These are phyloP conservation scores for Silene noctiflora DNA, from an alignment of 179 eudicot species.

Conservation along the genomic window DNA sequence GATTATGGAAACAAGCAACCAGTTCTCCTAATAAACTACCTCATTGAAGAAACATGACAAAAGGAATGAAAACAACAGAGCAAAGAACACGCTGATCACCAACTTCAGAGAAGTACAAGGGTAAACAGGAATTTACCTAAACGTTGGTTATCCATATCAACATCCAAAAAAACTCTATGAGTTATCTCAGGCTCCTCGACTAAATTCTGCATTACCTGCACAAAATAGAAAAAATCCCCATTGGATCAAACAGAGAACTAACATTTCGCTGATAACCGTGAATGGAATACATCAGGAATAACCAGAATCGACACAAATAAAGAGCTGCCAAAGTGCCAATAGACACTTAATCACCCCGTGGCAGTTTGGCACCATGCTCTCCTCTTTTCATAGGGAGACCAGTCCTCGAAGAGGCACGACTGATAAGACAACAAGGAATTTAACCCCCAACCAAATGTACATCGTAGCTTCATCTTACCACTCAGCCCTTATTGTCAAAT, in stretches of 20 bases:
- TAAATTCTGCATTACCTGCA: constrained; percentile 44
- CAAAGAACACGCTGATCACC: not conserved
- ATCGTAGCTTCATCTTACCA: not conserved
- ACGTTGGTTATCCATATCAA: constrained; percentile 93
- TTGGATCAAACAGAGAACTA: not conserved
- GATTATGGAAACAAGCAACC: not conserved
- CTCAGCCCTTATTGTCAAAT: not conserved
- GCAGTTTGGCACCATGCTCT: not conserved
- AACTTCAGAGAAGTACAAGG: constrained; percentile 1
- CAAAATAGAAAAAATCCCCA: constrained; percentile 3
- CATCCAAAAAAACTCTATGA: constrained; percentile 84
- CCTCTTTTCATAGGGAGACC: not conserved
- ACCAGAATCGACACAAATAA: not conserved
- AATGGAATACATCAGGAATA: not conserved
- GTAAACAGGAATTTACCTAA: constrained; percentile 45
- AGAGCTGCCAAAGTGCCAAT: not conserved
- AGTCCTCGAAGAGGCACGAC: not conserved
- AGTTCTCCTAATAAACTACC: not conserved
- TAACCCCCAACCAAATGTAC: not conserved
- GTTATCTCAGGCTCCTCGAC: constrained; percentile 72
- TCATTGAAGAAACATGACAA: not conserved
- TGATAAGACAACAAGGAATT: not conserved
- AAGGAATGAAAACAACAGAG: not conserved
- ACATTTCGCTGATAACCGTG: not conserved
- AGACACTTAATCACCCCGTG: not conserved